Evolutionary conservation across 2,329 filamentous ascomycete species (phyloP).

Genomic region (Venturia effusa): DNA sequence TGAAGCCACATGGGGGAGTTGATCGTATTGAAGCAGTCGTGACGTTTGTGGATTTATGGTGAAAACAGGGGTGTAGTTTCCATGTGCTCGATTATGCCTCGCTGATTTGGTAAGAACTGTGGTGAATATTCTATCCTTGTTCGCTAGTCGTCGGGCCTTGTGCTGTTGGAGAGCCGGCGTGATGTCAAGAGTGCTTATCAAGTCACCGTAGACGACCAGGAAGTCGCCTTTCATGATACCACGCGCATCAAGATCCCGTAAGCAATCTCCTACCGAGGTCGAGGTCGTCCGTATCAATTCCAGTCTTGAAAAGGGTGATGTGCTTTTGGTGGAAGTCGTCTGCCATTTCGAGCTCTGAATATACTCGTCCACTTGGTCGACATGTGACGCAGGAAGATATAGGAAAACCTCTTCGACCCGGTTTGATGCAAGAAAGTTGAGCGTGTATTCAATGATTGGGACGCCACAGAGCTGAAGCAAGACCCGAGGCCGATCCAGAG

Average conservation of each 20-base stretch:
- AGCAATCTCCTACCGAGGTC: conserved; percentile 81
- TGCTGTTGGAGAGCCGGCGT: conserved; percentile 69
- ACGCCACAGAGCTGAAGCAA: conserved; percentile 87
- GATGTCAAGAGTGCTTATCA: conserved; percentile 5
- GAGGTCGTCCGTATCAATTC: conserved; percentile 83
- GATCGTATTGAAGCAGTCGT: conserved; percentile 87
- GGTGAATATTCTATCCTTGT: conserved; percentile 97
- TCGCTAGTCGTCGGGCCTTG: conserved; percentile 64
- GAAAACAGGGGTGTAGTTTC: conserved; percentile 69
- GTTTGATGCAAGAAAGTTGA: conserved; percentile 91
- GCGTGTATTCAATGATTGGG: conserved; percentile 92
- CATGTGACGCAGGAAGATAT: conserved; percentile 63
- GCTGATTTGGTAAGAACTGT: conserved; percentile 78
- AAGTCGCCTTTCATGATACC: conserved; percentile 84
- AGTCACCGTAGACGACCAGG: conserved; percentile 30
- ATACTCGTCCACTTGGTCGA: conserved; percentile 16
- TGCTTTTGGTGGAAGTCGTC: conserved; percentile 33
- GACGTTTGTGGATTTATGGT: conserved; percentile 71
- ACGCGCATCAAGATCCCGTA: conserved; percentile 84
- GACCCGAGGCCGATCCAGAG: conserved; percentile 55
- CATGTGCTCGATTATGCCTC: conserved; percentile 62
- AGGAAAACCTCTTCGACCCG: conserved; percentile 91
- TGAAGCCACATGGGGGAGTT: conserved; percentile 58
- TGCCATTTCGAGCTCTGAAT: conserved; percentile 58
- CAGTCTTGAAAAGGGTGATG: conserved; percentile 70